A percentile compares a stretch with the other conserved stretches of the same genome.
phyloP scores from a whole-genome alignment of 2,329 filamentous ascomycete genomes.

The Aspergillus ustus region DNA sequence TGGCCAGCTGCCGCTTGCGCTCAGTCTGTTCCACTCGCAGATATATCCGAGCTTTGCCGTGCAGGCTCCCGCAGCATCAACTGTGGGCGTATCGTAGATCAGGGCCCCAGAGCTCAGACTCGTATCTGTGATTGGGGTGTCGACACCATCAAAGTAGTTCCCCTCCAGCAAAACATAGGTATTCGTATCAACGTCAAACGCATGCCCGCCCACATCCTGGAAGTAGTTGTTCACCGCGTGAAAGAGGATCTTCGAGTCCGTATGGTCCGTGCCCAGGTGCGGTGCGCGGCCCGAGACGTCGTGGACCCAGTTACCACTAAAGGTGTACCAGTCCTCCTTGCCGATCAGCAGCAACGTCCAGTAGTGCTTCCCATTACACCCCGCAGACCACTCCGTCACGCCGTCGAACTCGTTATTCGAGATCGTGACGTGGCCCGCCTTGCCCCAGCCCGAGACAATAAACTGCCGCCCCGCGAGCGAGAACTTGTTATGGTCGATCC shows the following conservation, averaged over 20 bases:
- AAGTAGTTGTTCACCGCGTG: constrained; percentile 61
- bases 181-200: constrained; percentile 57
- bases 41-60: constrained; percentile 12
- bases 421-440: constrained; percentile 61
- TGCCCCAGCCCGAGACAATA: constrained; percentile 60
- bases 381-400: constrained; percentile 57
- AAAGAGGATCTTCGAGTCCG: constrained; percentile 11
- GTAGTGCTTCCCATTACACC: constrained; percentile 64
- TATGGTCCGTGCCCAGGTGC: constrained; percentile 7
- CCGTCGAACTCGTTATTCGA: constrained; percentile 66
- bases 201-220: constrained; percentile 59
- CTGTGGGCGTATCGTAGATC: constrained; percentile 19
- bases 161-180: constrained; percentile 59
- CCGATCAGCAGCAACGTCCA: constrained; percentile 64
- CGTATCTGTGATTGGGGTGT: constrained; percentile 31
- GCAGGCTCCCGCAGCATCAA: constrained; percentile 16
- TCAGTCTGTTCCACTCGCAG: constrained; percentile 21
- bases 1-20: constrained; percentile 15
- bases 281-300: constrained; percentile 15
- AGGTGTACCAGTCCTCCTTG: constrained; percentile 59
- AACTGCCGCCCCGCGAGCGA: constrained; percentile 64
- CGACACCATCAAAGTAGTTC: constrained; percentile 62
- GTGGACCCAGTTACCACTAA: constrained; percentile 66
- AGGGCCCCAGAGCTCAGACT: constrained; percentile 17
- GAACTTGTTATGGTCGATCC: constrained; percentile 57